Base-by-base conservation (phyloP, 768 basidiomycete species). In the Lentinula lateritia region DNA sequence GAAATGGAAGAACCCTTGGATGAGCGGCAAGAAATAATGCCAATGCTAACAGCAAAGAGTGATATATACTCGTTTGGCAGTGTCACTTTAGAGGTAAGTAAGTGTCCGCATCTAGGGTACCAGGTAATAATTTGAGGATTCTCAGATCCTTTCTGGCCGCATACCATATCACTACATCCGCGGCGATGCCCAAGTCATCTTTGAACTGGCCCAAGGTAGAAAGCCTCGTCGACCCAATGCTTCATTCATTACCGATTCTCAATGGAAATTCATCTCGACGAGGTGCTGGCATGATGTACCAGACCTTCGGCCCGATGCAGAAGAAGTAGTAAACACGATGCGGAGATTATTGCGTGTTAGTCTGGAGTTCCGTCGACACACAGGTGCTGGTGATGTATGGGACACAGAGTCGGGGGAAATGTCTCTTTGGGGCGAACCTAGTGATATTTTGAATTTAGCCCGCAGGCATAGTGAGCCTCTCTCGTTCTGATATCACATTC, bases 41-140 rank as follows among this genome's bases (percentile, higher is more conserved):
- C 68, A 4, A 50, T 62, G 1, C 54, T 74, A 2, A 74, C 71
- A 1, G 71, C 71, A 9, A 60, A 67, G 50, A 78, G 73, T 46
- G 82, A 83, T 65, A 74, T 81, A 18, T 83, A 78, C 66, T 79
- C 79, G 0, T 78, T 76, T 56, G 78, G 78, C 3, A 79, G 80
- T 65, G 72, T 82, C 28, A 77, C 73, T 66, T 69, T 76, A n/a
- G 73, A 78, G 75, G 80, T 72, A 58, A 42, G 80, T 72, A 58
- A 42, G 62, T 50, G 20, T 36, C 6, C 23, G 20, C 57, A 34
- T 28, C 39, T 8, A 16, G 28, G 15, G 35, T 20, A 16, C 61
- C 28, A 10, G 41, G 5, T 18, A 12, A 12, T 60, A n/a, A 16
- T 50, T n/a, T 13, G 46, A 34, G 9, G 12, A 53, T 32, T 38